Evolutionary conservation across 257 asterid species (phyloP).

Genomic region (Ocimum tenuiflorum): DNA sequence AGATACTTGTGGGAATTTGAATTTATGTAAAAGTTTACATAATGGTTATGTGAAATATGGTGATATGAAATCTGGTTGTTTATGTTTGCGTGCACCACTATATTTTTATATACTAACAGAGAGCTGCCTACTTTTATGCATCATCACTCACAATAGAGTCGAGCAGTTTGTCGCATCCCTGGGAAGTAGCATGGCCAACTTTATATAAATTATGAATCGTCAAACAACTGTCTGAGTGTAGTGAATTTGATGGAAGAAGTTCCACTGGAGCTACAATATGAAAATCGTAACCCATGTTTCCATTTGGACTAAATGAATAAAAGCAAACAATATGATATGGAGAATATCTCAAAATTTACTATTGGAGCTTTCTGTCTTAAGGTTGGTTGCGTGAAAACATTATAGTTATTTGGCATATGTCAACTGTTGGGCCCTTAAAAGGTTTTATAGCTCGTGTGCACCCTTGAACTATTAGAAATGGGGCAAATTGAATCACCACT

Average conservation of each 20-base stretch:
- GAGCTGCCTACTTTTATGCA: neutral
- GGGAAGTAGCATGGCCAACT: neutral
- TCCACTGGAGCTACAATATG: neutral
- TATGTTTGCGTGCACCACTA: neutral
- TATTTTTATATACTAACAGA: neutral
- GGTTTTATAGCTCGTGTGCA: too few species aligned
- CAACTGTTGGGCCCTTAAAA: too few species aligned
- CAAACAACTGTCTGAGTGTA: conserved; percentile 7
- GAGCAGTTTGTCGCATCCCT: neutral
- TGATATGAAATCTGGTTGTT: neutral
- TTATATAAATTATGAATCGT: neutral
- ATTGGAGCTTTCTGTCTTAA: neutral
- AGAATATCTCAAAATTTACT: neutral
- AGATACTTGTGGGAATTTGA: neutral
- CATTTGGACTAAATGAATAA: neutral
- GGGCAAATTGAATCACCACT: too few species aligned
- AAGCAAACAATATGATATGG: neutral
- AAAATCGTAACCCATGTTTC: neutral
- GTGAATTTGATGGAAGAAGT: neutral
- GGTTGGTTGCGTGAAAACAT: too few species aligned
- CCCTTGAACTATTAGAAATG: too few species aligned
- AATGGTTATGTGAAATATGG: neutral
- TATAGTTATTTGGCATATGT: too few species aligned
- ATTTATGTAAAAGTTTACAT: neutral
- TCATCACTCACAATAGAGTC: neutral